Evolutionary conservation across 768 basidiomycete genomes (phyloP), one percentile per base, ranked within the genome.

Genomic region (Scleroderma citrinum): DNA sequence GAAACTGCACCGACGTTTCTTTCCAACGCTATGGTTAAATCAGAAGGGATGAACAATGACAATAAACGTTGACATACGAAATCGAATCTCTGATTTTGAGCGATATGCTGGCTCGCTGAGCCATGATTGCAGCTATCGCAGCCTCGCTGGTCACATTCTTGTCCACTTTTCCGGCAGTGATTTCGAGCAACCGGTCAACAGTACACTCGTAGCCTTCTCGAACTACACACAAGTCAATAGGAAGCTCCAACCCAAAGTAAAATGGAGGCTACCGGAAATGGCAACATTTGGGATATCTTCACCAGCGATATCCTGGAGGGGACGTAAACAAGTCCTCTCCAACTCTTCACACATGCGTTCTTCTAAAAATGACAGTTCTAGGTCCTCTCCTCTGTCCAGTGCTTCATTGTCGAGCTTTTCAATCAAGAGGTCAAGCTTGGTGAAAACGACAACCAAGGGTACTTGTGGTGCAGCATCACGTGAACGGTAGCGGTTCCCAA

Each of bases 91-190:
- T 46, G 2, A 51, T 7, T 24, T 50, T 50, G 26, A 46, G 49
- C 16, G 34, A 23, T 23, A 51, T 48, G 23, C 44, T 24, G 16
- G 37, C 46, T 32, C 50, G 36, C 17, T 51, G 50, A 13, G 50
- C 50, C 46, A 48, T 51, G 21, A 40, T 24, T 23, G 39, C 46
- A 10, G 45, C 32, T n/a, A 51, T 13, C 12, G 46, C 50, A 14
- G 46, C 50, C 38, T 47, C 50, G 19, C 29, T 47, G 35, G 46
- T 35, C 1, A 51, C 39, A 29, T 29, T 26, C 34, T 42, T 51
- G 26, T 51, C 38, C 20, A 51, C 50, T 13, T 48, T 47, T n/a
- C 37, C 35, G 39, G 46, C 31, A 12, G 50, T 51, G 11, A 48
- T 19, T 34, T 51, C 46, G 13, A 51, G 16, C 23, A 51, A 38